phyloP scores from a whole-genome alignment of 2,329 filamentous ascomycete species.

The Cladobotryum mycophilum region DNA sequence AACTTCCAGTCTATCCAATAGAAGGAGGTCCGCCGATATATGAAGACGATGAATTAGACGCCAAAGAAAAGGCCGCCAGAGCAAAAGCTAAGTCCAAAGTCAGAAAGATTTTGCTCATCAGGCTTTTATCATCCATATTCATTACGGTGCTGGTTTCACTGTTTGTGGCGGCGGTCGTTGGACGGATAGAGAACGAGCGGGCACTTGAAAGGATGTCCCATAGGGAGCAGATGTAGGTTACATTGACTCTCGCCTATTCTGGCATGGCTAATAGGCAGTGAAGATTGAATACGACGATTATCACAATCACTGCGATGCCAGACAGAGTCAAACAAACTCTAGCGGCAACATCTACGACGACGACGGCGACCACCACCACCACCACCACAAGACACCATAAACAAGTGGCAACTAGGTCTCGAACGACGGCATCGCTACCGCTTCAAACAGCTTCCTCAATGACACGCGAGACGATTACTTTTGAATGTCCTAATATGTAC shows the following conservation, averaged over 20 bases:
- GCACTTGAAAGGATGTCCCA: not conserved
- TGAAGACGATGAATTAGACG: constrained; percentile 6
- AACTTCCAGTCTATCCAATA: constrained; percentile 16
- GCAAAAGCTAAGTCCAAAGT: constrained; percentile 11
- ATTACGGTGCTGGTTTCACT: constrained; percentile 19
- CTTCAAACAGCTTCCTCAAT: not conserved
- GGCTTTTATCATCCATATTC: constrained; percentile 19
- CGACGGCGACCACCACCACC: too few relatives aligned
- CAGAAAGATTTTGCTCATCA: constrained; percentile 15
- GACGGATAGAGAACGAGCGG: constrained; percentile 11
- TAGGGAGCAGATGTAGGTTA: not conserved
- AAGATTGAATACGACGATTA: not conserved
- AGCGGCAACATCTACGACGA: too few relatives aligned
- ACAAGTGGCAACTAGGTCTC: not conserved
- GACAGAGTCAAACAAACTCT: too few relatives aligned
- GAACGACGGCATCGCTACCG: not conserved
- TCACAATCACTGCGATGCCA: not conserved
- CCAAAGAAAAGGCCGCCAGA: not conserved
- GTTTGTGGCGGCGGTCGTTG: constrained; percentile 19
- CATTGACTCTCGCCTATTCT: not conserved
- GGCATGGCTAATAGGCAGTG: not conserved
- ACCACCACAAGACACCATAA: not conserved
- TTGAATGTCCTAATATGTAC: not conserved
- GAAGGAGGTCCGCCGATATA: constrained; percentile 16
- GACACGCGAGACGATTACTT: not conserved